A percentile compares a stretch with the other conserved stretches of the same genome.
These are phyloP conservation scores for Nematodospora valgi DNA, from an alignment of 805 yeast genomes.

Conservation along the genomic window DNA sequence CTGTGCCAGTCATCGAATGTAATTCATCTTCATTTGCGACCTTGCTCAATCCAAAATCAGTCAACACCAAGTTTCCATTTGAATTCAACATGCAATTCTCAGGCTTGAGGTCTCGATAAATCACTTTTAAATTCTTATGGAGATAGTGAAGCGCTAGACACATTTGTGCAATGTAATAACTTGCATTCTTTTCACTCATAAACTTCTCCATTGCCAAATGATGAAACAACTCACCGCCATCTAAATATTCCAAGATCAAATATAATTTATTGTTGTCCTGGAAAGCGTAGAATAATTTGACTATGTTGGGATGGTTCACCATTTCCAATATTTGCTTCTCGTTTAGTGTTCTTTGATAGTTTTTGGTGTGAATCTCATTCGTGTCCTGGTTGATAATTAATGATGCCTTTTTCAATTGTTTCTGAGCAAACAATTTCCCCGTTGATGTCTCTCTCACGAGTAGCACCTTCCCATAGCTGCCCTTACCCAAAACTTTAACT, in stretches of 20 bases:
- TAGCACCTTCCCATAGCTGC: conserved; percentile 43
- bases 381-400: conserved; percentile 30
- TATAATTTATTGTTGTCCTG: conserved; percentile 44
- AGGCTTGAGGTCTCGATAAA: conserved; percentile 43
- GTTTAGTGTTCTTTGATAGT: conserved; percentile 37
- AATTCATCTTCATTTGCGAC: conserved; percentile 21
- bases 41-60: conserved; percentile 44
- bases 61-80: conserved; percentile 38
- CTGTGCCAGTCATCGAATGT: conserved; percentile 41
- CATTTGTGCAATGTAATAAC: conserved; percentile 42
- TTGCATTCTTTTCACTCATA: conserved; percentile 32
- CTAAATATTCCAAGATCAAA: conserved; percentile 41
- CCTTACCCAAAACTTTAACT: conserved; percentile 41
- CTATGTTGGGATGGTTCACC: conserved; percentile 43
- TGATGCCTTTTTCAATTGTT: conserved; percentile 39
- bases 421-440: conserved; percentile 41
- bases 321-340: conserved; percentile 39
- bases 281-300: conserved; percentile 42
- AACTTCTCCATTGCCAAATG: conserved; percentile 28
- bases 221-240: conserved; percentile 45
- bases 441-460: conserved; percentile 36
- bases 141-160: conserved; percentile 37
- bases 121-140: conserved; percentile 34
- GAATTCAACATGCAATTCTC: conserved; percentile 45
- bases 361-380: conserved; percentile 28